Evolutionary conservation across 148 eudicot genomes (phyloP).

Genomic region (Chenopodium formosanum): DNA sequence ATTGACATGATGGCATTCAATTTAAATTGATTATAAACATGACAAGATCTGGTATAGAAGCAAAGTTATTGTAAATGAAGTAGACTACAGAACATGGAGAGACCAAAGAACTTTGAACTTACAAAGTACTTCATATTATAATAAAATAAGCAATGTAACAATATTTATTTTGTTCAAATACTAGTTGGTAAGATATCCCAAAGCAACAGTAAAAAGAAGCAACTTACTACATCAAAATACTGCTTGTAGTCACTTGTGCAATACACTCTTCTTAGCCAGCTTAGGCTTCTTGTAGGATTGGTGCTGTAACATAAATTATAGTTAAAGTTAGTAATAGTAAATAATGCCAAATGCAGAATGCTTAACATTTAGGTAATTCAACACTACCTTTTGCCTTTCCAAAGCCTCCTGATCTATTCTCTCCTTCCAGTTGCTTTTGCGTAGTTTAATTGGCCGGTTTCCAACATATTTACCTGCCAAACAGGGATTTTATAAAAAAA

Average conservation of each 20-base stretch:
- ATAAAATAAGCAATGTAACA: neutral
- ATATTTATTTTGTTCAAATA: neutral
- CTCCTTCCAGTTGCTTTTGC: slow-evolving; percentile 95
- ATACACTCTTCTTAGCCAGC: slow-evolving; percentile 55
- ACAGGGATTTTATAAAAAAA: too few relatives aligned
- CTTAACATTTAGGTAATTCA: neutral
- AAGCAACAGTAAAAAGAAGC: neutral
- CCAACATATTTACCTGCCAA: slow-evolving; percentile 90
- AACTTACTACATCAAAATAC: slow-evolving; percentile 11
- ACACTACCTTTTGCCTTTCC: slow-evolving; percentile 71
- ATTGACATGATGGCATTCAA: neutral
- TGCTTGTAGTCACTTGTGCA: slow-evolving; percentile 59
- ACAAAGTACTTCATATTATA: neutral
- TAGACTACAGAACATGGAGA: neutral
- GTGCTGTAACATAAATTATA: slow-evolving; percentile 38
- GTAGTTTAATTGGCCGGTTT: slow-evolving; percentile 89
- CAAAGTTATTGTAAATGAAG: neutral
- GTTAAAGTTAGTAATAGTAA: neutral
- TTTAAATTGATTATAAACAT: neutral
- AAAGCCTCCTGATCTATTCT: slow-evolving; percentile 83
- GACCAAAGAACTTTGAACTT: neutral
- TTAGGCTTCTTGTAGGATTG: slow-evolving; percentile 63
- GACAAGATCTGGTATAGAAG: neutral
- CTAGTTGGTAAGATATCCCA: neutral
- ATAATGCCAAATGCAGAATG: neutral